Percentiles rank a stretch among this genome's conserved stretches.
Evolutionary conservation across 305 asterid species (phyloP).

Genomic region (Caryopteris hybrid): DNA sequence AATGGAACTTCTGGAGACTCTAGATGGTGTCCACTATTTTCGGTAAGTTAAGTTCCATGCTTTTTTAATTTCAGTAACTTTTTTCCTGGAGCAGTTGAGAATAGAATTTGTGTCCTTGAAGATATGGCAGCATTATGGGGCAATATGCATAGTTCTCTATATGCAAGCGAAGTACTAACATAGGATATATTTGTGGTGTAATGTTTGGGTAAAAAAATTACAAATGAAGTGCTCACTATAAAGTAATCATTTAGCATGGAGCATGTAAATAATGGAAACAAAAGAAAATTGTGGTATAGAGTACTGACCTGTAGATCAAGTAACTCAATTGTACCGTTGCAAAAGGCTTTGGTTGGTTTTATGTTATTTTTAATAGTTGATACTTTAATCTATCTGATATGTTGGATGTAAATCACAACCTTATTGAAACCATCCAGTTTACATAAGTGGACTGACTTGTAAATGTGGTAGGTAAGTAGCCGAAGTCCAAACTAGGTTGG

Average conservation of each 20-base stretch:
- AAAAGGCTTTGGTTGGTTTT: not conserved
- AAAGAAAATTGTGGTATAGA: not conserved
- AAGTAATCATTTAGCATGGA: not conserved
- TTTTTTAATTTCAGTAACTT: not conserved
- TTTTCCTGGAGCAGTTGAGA: not conserved
- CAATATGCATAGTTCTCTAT: not conserved
- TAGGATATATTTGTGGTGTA: not conserved
- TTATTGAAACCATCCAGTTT: not conserved
- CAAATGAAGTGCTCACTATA: not conserved
- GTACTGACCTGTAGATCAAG: not conserved
- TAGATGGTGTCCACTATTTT: conserved; percentile 62
- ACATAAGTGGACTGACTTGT: not conserved
- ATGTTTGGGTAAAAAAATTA: not conserved
- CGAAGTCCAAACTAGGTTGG: not conserved
- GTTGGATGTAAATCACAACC: not conserved
- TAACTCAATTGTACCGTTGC: not conserved
- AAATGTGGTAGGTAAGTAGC: not conserved
- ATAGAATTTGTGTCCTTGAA: not conserved
- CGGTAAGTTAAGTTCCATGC: conserved; percentile 43
- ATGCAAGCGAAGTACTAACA: not conserved
- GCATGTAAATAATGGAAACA: not conserved
- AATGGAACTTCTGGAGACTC: conserved; percentile 78
- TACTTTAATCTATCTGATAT: too few species aligned
- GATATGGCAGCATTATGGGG: not conserved
- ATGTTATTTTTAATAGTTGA: not conserved